phyloP scores from a whole-genome alignment of 768 basidiomycete species.

The Trichaptum fuscoviolaceum region DNA sequence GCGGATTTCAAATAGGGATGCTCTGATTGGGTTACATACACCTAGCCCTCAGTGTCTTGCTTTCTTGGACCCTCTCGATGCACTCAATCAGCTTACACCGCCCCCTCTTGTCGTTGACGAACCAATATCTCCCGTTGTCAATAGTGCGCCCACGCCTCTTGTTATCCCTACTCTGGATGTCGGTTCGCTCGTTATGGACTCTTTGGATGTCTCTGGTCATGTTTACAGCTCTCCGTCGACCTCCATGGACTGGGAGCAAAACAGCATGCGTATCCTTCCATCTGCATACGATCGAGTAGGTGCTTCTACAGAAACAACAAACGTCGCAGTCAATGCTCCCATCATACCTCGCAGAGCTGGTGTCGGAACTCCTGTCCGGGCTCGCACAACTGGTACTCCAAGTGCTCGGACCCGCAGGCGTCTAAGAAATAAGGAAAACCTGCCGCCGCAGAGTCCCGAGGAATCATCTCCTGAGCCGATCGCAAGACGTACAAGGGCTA shows the following conservation, averaged over 20 bases:
- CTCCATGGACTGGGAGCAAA: background rate
- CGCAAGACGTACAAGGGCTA: background rate
- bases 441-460: background rate
- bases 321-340: background rate
- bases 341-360: background rate
- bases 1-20: background rate
- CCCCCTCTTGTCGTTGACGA: background rate
- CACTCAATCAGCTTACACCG: background rate
- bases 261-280: background rate
- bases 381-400: background rate
- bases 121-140: background rate
- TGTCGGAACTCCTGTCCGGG: background rate
- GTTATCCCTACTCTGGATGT: background rate
- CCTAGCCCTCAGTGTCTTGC: background rate
- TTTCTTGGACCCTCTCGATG: background rate
- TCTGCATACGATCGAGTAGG: background rate
- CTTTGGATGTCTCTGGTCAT: background rate
- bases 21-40: background rate
- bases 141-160: background rate
- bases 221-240: background rate
- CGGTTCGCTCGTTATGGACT: background rate
- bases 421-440: background rate
- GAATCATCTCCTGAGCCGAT: background rate
- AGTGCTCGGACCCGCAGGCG: background rate
- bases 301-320: background rate